Conservation (phyloP, 345 rosid genomes). For the Rhizophora apiculata region DNA sequence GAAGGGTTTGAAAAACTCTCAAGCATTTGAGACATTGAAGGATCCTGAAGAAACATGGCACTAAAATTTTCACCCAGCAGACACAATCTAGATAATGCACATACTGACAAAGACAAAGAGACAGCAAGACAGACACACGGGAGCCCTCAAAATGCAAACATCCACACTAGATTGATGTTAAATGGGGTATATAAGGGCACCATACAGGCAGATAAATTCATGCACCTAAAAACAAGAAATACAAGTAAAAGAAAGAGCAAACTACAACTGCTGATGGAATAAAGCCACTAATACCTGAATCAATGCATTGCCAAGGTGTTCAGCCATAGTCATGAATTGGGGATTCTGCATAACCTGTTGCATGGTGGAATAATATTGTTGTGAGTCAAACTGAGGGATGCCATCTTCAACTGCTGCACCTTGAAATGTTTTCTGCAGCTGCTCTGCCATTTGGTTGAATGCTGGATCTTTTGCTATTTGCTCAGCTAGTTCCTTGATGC, state of each 20-base stretch:
- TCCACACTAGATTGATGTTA: neutral
- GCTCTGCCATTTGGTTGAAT: conserved; percentile 95
- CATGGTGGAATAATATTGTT: conserved; percentile 76
- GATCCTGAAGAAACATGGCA: conserved; percentile 54
- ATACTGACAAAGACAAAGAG: neutral
- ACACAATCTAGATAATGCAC: neutral
- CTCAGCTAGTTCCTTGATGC: conserved; percentile 85
- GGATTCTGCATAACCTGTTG: conserved; percentile 99
- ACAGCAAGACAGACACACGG: neutral
- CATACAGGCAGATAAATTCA: neutral
- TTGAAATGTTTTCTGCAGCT: conserved; percentile 75
- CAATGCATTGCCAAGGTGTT: conserved; percentile 82
- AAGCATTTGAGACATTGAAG: conserved; percentile 91
- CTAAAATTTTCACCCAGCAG: conserved; percentile 9
- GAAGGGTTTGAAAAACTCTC: conserved; percentile 78
- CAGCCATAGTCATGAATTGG: conserved; percentile 94
- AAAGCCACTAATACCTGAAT: conserved; percentile 54
- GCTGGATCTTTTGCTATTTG: conserved; percentile 93
- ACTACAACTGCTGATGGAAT: neutral
- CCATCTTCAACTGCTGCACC: conserved; percentile 50
- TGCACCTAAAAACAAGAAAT: neutral
- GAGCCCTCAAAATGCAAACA: neutral
- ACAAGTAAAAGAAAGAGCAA: neutral
- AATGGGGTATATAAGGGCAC: no score
- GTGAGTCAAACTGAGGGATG: conserved; percentile 65